Evolutionary conservation across 441 rosid species (phyloP).

Genomic region (Pelargonium cotyledonis): DNA sequence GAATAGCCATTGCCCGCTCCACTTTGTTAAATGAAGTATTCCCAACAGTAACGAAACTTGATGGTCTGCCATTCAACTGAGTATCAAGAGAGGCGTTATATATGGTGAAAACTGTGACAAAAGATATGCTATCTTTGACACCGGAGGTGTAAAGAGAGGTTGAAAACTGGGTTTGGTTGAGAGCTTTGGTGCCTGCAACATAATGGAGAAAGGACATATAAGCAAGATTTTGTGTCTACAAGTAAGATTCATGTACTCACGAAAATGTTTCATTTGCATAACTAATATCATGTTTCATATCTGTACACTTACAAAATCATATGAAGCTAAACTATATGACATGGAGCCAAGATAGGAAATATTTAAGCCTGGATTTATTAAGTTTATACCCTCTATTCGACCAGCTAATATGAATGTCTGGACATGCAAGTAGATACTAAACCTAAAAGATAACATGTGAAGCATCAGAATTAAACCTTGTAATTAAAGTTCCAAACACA

Average conservation of each 20-base stretch:
- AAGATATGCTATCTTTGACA: constrained; percentile 39
- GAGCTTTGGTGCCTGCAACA: constrained; percentile 61
- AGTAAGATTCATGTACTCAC: neutral
- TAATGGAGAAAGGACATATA: constrained; percentile 1
- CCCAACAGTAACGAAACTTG: constrained; percentile 54
- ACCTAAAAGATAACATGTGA: neutral
- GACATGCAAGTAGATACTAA: neutral
- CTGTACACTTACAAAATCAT: neutral
- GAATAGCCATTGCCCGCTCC: constrained; percentile 60
- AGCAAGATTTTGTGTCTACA: neutral
- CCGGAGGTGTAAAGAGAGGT: constrained; percentile 25
- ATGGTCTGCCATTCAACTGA: constrained; percentile 29
- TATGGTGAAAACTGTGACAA: constrained; percentile 74
- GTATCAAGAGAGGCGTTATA: constrained; percentile 39
- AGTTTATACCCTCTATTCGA: too few relatives aligned
- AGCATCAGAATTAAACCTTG: neutral
- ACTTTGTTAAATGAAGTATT: constrained; percentile 59
- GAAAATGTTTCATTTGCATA: neutral
- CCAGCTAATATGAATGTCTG: too few relatives aligned
- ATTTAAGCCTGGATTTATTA: too few relatives aligned
- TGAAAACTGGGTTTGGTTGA: constrained; percentile 44
- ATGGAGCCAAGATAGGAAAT: too few relatives aligned
- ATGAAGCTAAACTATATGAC: too few relatives aligned
- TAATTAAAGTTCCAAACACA: neutral
- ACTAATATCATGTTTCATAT: neutral